Evolutionary conservation across 768 basidiomycete species (phyloP).

Genomic region (Leccinum boreale): DNA sequence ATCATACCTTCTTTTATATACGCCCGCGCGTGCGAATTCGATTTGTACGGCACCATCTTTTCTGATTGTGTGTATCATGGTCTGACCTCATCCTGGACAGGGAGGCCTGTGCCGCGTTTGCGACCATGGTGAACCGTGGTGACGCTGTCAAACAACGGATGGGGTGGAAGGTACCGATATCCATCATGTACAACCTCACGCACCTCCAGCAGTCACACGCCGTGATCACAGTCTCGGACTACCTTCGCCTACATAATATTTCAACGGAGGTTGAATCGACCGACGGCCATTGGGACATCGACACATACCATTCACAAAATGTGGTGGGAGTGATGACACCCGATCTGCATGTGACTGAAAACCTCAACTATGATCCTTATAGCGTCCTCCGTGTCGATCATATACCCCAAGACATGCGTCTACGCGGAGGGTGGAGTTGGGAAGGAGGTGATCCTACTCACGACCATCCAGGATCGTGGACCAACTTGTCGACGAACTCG

Average conservation of each 20-base stretch:
- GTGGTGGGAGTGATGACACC: neutral
- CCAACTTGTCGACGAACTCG: neutral
- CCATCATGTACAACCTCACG: slow-evolving; percentile 43
- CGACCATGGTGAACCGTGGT: slow-evolving; percentile 44
- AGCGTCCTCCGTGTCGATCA: neutral
- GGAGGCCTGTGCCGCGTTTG: slow-evolving; percentile 38
- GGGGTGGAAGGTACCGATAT: slow-evolving; percentile 33
- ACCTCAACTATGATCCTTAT: neutral
- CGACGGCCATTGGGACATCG: slow-evolving; percentile 38
- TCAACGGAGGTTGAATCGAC: slow-evolving; percentile 32
- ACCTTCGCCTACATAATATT: slow-evolving; percentile 39
- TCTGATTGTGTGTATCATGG: neutral
- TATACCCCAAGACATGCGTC: neutral
- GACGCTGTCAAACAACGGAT: slow-evolving; percentile 38
- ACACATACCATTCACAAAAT: slow-evolving; percentile 30
- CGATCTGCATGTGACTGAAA: neutral
- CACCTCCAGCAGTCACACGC: slow-evolving; percentile 35
- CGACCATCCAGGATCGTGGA: neutral
- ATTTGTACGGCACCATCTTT: slow-evolving; percentile 16
- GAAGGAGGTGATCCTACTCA: neutral
- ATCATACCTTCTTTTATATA: slow-evolving; percentile 46
- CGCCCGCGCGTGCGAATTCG: slow-evolving; percentile 42
- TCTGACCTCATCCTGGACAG: slow-evolving; percentile 14
- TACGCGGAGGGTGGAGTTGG: neutral
- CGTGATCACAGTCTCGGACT: slow-evolving; percentile 40